phyloP scores from a whole-genome alignment of 1,284 basidiomycete species.

The Apiotrichum siamense region DNA sequence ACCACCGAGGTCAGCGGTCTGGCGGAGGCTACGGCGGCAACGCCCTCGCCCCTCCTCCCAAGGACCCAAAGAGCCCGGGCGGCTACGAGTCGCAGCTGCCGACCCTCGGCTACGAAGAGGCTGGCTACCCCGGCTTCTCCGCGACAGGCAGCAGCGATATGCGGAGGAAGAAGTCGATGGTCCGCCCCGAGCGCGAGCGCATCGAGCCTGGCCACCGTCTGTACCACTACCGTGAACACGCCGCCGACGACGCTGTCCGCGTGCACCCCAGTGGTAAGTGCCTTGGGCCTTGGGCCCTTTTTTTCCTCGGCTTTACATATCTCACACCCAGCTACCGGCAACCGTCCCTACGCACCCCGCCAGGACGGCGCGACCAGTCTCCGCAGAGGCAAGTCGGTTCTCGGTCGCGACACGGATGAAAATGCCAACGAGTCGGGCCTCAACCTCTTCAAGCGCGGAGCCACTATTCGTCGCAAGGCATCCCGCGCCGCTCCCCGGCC shows the following conservation, averaged over 20 bases:
- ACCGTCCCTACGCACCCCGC: conserved; percentile 56
- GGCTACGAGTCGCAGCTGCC: conserved; percentile 13
- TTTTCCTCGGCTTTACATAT: neutral
- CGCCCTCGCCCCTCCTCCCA: conserved; percentile 27
- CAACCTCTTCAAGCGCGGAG: conserved; percentile 73
- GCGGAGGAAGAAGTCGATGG: conserved; percentile 83
- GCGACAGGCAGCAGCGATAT: conserved; percentile 48
- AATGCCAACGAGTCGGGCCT: conserved; percentile 82
- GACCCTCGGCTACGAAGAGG: conserved; percentile 31
- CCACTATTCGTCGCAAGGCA: conserved; percentile 65
- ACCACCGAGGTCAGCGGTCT: neutral
- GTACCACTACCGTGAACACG: conserved; percentile 91
- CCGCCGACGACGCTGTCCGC: conserved; percentile 69
- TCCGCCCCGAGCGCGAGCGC: conserved; percentile 90
- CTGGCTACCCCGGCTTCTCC: conserved; percentile 36
- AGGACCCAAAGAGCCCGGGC: conserved; percentile 20
- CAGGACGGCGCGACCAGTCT: conserved; percentile 50
- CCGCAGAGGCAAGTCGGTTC: conserved; percentile 76
- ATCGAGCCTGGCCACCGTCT: conserved; percentile 91
- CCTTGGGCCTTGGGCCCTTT: neutral
- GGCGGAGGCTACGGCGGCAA: neutral
- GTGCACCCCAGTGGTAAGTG: conserved; percentile 72
- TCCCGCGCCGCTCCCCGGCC: conserved; percentile 49
- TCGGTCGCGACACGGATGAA: conserved; percentile 80
- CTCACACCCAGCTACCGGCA: conserved; percentile 64